Conservation (phyloP, 2,329 filamentous ascomycete species). For the Aspergillus awamori region DNA sequence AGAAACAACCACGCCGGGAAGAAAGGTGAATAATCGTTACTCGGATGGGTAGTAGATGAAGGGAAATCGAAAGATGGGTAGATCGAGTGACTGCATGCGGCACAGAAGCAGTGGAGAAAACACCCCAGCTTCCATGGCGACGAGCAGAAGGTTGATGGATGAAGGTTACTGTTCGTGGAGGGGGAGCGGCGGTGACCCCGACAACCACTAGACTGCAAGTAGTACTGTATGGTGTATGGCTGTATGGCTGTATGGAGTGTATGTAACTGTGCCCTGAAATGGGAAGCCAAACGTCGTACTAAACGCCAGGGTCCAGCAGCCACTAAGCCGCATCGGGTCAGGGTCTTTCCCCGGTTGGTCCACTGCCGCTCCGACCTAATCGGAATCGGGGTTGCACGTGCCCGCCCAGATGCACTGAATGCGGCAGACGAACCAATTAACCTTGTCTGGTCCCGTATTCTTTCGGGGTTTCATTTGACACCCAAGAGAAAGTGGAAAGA, state of each 20-base stretch:
- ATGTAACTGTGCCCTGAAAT: background rate
- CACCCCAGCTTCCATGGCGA: too few relatives aligned
- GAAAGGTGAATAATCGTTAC: background rate
- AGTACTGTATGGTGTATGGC: background rate
- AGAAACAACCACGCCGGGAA: background rate
- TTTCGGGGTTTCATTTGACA: too few relatives aligned
- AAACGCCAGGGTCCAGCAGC: constrained; percentile 1
- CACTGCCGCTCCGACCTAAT: background rate
- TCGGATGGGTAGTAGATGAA: background rate
- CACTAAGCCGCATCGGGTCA: background rate
- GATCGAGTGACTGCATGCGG: background rate
- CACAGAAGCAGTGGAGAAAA: constrained; percentile 8
- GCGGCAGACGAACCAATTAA: background rate
- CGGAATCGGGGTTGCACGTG: background rate
- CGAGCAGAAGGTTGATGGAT: background rate
- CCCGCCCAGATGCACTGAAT: background rate
- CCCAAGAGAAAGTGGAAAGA: too few relatives aligned
- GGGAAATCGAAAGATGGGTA: constrained; percentile 8
- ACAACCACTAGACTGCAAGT: constrained; percentile 16
- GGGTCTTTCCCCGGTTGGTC: background rate
- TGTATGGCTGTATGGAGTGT: background rate
- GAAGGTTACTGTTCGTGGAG: constrained; percentile 1
- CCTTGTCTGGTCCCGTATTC: background rate
- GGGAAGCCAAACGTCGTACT: background rate
- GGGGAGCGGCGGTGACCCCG: constrained; percentile 24